phyloP scores from a whole-genome alignment of 495 filamentous ascomycete species.

The Penicillium arizonense region DNA sequence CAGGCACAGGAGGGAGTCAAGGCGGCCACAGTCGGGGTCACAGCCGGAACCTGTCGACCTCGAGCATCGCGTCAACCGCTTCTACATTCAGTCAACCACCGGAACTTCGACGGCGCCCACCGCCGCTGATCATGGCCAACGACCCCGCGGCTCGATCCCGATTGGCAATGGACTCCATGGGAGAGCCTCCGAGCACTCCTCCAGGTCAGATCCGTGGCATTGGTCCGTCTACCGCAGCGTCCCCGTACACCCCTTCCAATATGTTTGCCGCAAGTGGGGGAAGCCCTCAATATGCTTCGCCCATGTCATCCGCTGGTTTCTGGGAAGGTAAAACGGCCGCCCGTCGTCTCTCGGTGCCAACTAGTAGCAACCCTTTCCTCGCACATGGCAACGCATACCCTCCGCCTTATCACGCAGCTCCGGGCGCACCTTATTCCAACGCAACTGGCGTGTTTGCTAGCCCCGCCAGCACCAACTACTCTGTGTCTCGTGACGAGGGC shows the following conservation, averaged over 20 bases:
- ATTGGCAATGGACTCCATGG: constrained; percentile 61
- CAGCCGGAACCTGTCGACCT: constrained; percentile 78
- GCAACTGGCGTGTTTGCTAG: constrained; percentile 62
- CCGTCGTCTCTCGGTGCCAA: constrained; percentile 79
- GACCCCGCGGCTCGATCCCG: constrained; percentile 57
- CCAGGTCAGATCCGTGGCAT: constrained; percentile 43
- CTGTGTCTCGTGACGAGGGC: constrained; percentile 64
- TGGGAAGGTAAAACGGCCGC: constrained; percentile 70
- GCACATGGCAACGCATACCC: constrained; percentile 55
- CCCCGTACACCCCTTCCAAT: constrained; percentile 52
- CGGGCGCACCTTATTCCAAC: constrained; percentile 52
- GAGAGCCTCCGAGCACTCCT: constrained; percentile 47
- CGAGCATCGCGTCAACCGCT: constrained; percentile 74
- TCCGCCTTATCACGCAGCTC: constrained; percentile 49
- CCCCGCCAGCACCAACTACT: constrained; percentile 67
- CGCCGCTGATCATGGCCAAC: constrained; percentile 80
- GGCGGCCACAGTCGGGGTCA: constrained; percentile 72
- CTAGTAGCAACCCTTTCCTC: constrained; percentile 71
- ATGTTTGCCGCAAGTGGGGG: constrained; percentile 70
- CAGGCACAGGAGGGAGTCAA: constrained; percentile 68
- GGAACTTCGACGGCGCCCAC: constrained; percentile 69
- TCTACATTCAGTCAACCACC: constrained; percentile 63
- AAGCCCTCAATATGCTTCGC: constrained; percentile 75
- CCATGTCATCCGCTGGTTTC: constrained; percentile 63
- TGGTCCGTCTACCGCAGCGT: constrained; percentile 63